phyloP scores from a whole-genome alignment of 148 eudicot genomes.

The Vaccinium myrtillus region DNA sequence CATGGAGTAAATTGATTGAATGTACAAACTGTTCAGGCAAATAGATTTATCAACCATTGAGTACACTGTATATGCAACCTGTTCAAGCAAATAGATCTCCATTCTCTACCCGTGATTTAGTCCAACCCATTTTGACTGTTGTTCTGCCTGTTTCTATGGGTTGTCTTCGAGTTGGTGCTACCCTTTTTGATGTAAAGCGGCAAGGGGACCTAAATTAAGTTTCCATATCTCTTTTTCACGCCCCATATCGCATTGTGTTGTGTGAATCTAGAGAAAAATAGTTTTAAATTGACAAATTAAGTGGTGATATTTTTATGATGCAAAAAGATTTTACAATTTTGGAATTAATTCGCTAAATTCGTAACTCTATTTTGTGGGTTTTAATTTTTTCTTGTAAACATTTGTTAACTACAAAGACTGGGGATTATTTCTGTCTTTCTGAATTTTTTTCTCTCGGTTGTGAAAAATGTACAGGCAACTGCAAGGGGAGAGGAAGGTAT shows the following conservation, averaged over 20 bases:
- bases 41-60: too few relatives aligned
- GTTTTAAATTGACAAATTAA: not conserved
- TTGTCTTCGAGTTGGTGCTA: not conserved
- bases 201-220: not conserved
- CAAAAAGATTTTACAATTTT: not conserved
- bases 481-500: slow-evolving; percentile 93
- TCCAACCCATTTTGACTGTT: not conserved
- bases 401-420: not conserved
- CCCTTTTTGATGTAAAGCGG: not conserved
- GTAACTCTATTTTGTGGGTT: not conserved
- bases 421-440: not conserved
- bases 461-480: slow-evolving; percentile 53
- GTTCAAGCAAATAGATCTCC: not conserved
- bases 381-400: not conserved
- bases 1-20: not conserved
- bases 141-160: not conserved
- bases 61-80: not conserved
- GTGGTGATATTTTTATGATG: not conserved
- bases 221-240: not conserved
- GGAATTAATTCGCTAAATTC: not conserved
- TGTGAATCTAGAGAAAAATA: not conserved
- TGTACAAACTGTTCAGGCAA: not conserved
- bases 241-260: not conserved
- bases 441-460: not conserved
- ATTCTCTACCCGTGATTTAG: not conserved